Conservation (phyloP, 108 stramenopile genomes). For the Mediolabrus comicus region DNA sequence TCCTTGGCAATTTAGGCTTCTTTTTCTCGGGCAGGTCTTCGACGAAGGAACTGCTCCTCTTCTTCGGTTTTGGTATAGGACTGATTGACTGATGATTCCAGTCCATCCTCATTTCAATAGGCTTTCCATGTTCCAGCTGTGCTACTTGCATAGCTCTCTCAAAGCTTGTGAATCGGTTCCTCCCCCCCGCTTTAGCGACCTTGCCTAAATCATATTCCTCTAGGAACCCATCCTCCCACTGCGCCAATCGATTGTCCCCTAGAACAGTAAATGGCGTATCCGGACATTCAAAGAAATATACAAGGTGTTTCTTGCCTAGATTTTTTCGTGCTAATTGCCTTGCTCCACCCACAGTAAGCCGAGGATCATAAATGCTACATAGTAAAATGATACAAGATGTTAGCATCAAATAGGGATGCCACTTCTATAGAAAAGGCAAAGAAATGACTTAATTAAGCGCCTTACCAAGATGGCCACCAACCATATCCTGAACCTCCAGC, state of each 20-base stretch:
- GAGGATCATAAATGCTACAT: conserved; percentile 60
- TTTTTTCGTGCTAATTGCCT: conserved; percentile 73
- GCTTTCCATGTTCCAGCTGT: conserved; percentile 65
- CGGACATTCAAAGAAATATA: conserved; percentile 84
- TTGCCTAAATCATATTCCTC: conserved; percentile 83
- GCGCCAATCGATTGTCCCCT: conserved; percentile 49
- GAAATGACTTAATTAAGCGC: conserved; percentile 21
- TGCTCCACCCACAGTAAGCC: conserved; percentile 76
- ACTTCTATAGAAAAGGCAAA: not conserved
- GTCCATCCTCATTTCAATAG: conserved; percentile 77
- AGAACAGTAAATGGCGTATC: conserved; percentile 81
- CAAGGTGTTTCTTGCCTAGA: conserved; percentile 77
- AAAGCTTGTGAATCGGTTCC: conserved; percentile 48
- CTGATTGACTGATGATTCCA: conserved; percentile 65
- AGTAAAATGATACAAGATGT: too few relatives aligned
- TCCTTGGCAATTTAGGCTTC: not conserved
- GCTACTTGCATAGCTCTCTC: conserved; percentile 70
- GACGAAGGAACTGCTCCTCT: not conserved
- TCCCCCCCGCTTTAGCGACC: conserved; percentile 62
- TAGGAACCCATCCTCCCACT: conserved; percentile 72
- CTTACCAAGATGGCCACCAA: conserved; percentile 61
- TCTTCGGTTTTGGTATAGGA: not conserved
- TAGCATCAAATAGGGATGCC: conserved; percentile 10
- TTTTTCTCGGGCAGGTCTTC: not conserved
- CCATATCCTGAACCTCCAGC: conserved; percentile 79